Evolutionary conservation across 2,329 filamentous ascomycete genomes (phyloP).

Genomic region (Neurospora sp.): DNA sequence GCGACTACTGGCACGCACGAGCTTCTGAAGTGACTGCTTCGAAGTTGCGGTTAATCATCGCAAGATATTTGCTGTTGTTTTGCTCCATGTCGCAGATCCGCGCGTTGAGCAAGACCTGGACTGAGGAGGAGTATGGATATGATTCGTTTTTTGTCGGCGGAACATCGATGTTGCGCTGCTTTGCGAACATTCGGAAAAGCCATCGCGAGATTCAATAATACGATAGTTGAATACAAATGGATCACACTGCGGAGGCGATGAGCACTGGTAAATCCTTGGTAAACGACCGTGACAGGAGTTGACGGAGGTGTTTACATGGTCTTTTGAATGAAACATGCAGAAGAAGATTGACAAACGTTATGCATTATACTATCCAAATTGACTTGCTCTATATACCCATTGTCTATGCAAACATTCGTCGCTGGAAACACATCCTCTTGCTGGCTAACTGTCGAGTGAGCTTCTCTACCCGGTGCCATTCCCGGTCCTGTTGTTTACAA

Average conservation of each 20-base stretch:
- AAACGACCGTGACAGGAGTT: not conserved
- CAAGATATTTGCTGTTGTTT: not conserved
- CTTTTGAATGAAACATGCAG: not conserved
- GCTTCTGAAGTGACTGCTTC: not conserved
- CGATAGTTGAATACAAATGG: not conserved
- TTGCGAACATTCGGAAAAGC: not conserved
- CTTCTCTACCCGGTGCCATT: not conserved
- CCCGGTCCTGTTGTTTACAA: not conserved
- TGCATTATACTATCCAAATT: not conserved
- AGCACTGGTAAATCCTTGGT: not conserved
- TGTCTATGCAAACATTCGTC: not conserved
- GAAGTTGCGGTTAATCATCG: not conserved
- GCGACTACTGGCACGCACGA: not conserved
- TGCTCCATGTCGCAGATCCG: not conserved
- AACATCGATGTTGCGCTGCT: not conserved
- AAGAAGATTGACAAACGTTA: not conserved
- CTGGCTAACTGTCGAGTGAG: not conserved
- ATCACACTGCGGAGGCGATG: not conserved
- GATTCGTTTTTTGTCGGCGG: not conserved
- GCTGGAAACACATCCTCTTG: not conserved
- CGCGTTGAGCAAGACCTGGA: not conserved
- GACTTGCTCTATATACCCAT: not conserved
- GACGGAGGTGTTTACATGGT: too few species aligned
- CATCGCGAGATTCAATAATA: not conserved
- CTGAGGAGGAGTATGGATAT: not conserved